Evolutionary conservation across 192 early-diverging fungal species (phyloP), one percentile per base, ranked within the genome.

Genomic region (Chytriomyces sp.): DNA sequence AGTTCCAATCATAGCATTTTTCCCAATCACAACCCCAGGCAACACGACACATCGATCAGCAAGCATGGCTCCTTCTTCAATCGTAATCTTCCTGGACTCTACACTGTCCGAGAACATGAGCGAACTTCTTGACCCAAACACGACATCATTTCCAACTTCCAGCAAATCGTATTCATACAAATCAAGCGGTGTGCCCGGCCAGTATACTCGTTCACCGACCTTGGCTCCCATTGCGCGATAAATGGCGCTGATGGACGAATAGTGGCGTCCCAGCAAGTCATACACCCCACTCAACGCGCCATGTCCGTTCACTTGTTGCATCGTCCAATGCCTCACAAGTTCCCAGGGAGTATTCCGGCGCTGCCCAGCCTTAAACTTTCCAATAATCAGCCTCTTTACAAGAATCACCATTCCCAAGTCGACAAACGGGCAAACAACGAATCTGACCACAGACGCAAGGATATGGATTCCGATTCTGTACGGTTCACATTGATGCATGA

Each of bases 151-250:
- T 6, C 85, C 82, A 60, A 86, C 78, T 18, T 80, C 73, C 20
- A 83, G 72, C 69, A 86, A 72, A 61, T 83, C 82, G 64, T 66
- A 80, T 67, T 84, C 85, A 46, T 78, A 69, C 11, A 86, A 45
- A 48, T 60, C 61, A 11, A 82, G 69, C 18, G 77, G 74, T 43
- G 78, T 82, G 28, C 85, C 85, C 11, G 85, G 84, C 84, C 84
- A 86, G 72, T 86, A 86, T 2, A 86, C 75, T 23, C 82, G 80
- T 45, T 83, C 67, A 7, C 84, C 84, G 67, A 83, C 67, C 64
- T 80, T 83, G 46, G 81, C 84, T 24, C 84, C 84, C 28, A 84
- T 61, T 35, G 72, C 45, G 23, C 84, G 84, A 75, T 79, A 82
- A 35, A 82, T 61, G 45, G 76, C 75, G 44, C 62, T 69, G n/a